These are phyloP conservation scores for Cyberlindnera galapagoensis DNA, from an alignment of 805 yeast genomes.

Conservation along the genomic window DNA sequence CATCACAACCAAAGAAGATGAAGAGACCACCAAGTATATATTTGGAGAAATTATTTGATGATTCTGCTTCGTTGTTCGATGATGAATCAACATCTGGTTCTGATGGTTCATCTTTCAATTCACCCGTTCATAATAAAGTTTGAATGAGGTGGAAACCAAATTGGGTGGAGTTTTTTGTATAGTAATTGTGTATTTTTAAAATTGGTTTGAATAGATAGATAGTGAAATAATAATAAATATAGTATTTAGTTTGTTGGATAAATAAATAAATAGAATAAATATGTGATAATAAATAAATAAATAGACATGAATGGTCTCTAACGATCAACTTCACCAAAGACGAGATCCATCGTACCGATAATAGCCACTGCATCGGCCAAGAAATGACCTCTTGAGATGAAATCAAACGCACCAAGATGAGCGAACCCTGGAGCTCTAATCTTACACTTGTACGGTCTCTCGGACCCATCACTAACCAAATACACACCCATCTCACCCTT, in stretches of 20 bases:
- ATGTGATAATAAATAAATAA: conserved; percentile 4
- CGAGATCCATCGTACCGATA: conserved; percentile 93
- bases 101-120: conserved; percentile 1
- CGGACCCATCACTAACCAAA: conserved; percentile 82
- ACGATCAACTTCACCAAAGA: conserved; percentile 92
- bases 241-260: not conserved
- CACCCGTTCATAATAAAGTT: conserved; percentile 15
- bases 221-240: conserved; percentile 3
- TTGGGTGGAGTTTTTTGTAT: too few species aligned
- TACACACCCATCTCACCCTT: conserved; percentile 94
- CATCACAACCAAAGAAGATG: conserved; percentile 4
- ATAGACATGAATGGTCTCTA: conserved; percentile 21
- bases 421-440: conserved; percentile 95
- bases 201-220: conserved; percentile 1
- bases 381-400: conserved; percentile 78
- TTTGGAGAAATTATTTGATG: conserved; percentile 39
- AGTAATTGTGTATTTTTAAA: not conserved
- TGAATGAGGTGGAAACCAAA: conserved; percentile 1
- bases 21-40: conserved; percentile 44
- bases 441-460: conserved; percentile 88
- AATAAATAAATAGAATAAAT: conserved; percentile 4
- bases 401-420: conserved; percentile 84
- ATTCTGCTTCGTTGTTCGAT: too few species aligned
- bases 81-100: conserved; percentile 4
- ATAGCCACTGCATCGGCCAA: conserved; percentile 91